These are phyloP conservation scores for Neonectria sp. DNA, from an alignment of 2,329 filamentous ascomycete species.

Conservation along the genomic window DNA sequence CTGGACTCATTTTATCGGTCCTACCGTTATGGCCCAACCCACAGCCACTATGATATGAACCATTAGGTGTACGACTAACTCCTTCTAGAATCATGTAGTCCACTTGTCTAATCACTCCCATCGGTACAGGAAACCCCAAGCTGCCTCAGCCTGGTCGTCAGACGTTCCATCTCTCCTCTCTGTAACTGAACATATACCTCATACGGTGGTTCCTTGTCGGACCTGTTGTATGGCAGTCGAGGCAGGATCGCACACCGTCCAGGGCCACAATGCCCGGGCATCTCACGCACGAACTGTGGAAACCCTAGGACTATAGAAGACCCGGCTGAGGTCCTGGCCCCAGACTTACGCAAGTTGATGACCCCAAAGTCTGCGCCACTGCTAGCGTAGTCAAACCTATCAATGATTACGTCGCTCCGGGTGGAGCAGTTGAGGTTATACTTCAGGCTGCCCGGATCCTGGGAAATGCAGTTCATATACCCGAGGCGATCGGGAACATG, in stretches of 20 bases:
- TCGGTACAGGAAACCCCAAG: background rate
- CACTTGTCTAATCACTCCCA: background rate
- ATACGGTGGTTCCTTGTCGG: background rate
- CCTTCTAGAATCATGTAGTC: background rate
- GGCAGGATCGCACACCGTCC: slow-evolving; percentile 8
- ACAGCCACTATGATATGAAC: background rate
- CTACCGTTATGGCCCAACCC: background rate
- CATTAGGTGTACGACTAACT: background rate
- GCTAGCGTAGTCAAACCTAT: background rate
- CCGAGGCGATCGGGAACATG: background rate
- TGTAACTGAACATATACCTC: slow-evolving; percentile 3
- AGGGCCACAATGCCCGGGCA: background rate
- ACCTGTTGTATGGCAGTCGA: too few relatives aligned
- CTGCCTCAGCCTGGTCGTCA: background rate
- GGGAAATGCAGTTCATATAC: background rate
- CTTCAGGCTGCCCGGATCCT: background rate
- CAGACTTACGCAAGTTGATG: background rate
- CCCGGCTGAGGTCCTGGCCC: background rate
- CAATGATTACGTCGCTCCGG: background rate
- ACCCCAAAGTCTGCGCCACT: background rate
- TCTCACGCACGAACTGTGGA: background rate
- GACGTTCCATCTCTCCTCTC: background rate
- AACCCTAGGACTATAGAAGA: background rate
- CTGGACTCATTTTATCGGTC: too few relatives aligned
- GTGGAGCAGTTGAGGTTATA: background rate